Conservation (phyloP, 768 basidiomycete species). For the Pleurotus pulmonarius region DNA sequence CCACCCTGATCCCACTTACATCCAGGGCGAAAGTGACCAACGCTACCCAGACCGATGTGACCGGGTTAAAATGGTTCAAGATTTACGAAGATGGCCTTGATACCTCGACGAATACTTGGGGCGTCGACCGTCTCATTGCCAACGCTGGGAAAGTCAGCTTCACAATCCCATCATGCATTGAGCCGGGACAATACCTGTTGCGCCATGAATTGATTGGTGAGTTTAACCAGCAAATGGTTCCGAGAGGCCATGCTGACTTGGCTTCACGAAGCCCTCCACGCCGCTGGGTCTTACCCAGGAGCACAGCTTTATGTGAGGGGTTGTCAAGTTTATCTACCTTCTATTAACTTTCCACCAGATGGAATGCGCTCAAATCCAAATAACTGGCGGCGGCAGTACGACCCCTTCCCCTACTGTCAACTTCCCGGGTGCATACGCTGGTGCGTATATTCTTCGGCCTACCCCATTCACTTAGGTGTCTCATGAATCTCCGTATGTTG, state of each 20-base stretch:
- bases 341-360: slow-evolving; percentile 24
- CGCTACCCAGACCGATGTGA: slow-evolving; percentile 42
- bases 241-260: not conserved
- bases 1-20: not conserved
- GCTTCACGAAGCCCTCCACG: slow-evolving; percentile 35
- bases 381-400: slow-evolving; percentile 41
- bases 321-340: not conserved
- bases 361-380: slow-evolving; percentile 43
- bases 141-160: slow-evolving; percentile 50
- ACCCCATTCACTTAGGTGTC: not conserved
- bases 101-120: slow-evolving; percentile 32
- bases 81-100: slow-evolving; percentile 43
- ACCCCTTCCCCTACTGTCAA: slow-evolving; percentile 38
- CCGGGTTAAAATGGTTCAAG: slow-evolving; percentile 55
- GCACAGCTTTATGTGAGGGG: slow-evolving; percentile 53
- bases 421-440: slow-evolving; percentile 45
- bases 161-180: slow-evolving; percentile 41
- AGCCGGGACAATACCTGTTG: slow-evolving; percentile 43
- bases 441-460: slow-evolving; percentile 23
- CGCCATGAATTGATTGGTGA: slow-evolving; percentile 49
- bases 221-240: not conserved
- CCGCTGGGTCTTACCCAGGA: slow-evolving; percentile 42
- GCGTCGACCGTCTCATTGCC: slow-evolving; percentile 39
- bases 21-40: slow-evolving; percentile 40
- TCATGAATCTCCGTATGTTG: not conserved